Conservation (phyloP, 225 moss, liverwort and hornwort genomes). For the Bryoerythrophyllum caledonicum region DNA sequence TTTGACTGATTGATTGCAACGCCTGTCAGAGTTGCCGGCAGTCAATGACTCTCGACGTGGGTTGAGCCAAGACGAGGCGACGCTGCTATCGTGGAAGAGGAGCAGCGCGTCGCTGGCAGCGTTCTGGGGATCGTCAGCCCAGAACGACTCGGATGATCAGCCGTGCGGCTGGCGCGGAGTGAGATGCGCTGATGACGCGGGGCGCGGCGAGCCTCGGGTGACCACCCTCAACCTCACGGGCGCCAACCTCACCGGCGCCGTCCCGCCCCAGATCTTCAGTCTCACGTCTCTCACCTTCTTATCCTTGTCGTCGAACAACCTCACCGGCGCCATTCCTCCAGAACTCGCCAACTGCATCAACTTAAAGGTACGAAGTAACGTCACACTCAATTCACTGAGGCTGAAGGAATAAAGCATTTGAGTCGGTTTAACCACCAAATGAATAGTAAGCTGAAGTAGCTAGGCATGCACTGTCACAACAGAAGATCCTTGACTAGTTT, state of each 20-base stretch:
- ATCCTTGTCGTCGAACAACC: constrained; percentile 37
- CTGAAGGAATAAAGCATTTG: no score
- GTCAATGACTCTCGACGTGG: constrained; percentile 22
- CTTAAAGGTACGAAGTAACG: constrained; percentile 39
- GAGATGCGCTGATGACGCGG: constrained; percentile 23
- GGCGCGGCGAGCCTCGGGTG: constrained; percentile 39
- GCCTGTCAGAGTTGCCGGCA: constrained; percentile 21
- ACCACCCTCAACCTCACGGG: constrained; percentile 31
- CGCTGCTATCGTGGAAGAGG: constrained; percentile 41
- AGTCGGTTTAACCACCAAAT: no score
- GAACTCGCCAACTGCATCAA: constrained; percentile 49
- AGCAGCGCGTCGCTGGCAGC: constrained; percentile 24
- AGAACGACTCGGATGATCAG: constrained; percentile 1
- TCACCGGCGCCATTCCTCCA: constrained; percentile 51
- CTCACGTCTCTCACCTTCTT: constrained; percentile 39
- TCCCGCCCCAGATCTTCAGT: constrained; percentile 22
- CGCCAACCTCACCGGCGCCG: constrained; percentile 30
- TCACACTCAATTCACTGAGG: neutral
- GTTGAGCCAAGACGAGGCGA: constrained; percentile 39
- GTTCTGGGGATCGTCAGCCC: no score
- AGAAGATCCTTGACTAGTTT: no score
- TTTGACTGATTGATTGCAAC: no score
- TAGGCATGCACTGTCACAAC: no score
- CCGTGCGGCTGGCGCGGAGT: constrained; percentile 47
- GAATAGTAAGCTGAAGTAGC: no score